Evolutionary conservation across 2,329 filamentous ascomycete species (phyloP).

Genomic region (Alternaria gansuensis): DNA sequence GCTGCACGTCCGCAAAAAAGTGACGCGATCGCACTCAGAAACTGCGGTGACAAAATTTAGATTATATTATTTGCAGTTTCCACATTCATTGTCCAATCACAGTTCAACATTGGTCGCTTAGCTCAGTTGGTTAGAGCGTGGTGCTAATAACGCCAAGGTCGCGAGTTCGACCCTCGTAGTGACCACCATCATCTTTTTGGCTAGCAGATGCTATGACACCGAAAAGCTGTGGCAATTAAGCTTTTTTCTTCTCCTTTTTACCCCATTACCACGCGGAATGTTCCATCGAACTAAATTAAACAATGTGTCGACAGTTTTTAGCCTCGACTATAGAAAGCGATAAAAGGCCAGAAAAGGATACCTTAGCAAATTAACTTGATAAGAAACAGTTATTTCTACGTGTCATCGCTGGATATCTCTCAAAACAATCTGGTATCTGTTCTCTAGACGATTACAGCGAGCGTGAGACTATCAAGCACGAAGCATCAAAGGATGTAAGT

Average conservation of each 20-base stretch:
- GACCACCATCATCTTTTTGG: constrained; percentile 5
- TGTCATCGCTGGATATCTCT: not conserved
- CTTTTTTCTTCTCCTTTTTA: too few species aligned
- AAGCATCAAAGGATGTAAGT: not conserved
- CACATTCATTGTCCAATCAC: not conserved
- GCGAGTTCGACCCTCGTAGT: constrained; percentile 21
- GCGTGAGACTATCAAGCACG: not conserved
- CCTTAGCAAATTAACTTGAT: not conserved
- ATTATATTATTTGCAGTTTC: too few species aligned
- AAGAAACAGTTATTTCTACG: not conserved
- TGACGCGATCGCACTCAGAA: too few species aligned
- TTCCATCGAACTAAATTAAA: too few species aligned
- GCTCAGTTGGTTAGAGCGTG: constrained; percentile 23
- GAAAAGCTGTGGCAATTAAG: not conserved
- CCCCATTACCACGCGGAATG: not conserved
- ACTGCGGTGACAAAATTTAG: too few species aligned
- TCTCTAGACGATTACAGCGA: not conserved
- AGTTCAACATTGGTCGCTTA: constrained; percentile 11
- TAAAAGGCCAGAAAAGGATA: not conserved
- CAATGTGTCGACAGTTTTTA: not conserved
- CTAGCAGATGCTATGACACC: too few species aligned
- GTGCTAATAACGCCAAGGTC: constrained; percentile 23
- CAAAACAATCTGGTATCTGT: not conserved
- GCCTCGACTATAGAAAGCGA: not conserved
- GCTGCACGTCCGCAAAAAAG: too few species aligned